phyloP scores from a whole-genome alignment of 495 filamentous ascomycete genomes.

The Penicillium atrosanguineum region DNA sequence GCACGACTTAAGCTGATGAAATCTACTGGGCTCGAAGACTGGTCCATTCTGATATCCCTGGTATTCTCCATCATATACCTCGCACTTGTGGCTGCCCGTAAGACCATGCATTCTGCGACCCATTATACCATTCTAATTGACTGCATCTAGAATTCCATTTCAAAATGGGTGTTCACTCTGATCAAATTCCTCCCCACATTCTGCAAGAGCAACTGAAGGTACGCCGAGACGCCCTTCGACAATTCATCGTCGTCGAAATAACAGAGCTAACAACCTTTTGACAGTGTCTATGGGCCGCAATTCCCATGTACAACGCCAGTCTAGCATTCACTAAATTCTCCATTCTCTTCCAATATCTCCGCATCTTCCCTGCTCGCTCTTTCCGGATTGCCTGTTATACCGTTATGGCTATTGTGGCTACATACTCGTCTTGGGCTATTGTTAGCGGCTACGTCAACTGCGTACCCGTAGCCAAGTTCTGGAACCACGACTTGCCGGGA shows the following conservation, averaged over 20 bases:
- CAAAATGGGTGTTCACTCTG: slow-evolving; percentile 29
- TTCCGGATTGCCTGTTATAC: slow-evolving; percentile 34
- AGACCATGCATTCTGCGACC: slow-evolving; percentile 3
- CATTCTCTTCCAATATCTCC: slow-evolving; percentile 49
- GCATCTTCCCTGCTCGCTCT: slow-evolving; percentile 40
- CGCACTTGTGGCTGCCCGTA: slow-evolving; percentile 33
- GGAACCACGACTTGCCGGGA: slow-evolving; percentile 48
- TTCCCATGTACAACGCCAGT: slow-evolving; percentile 44
- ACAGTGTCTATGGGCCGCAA: slow-evolving; percentile 38
- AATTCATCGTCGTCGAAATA: neutral
- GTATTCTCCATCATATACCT: slow-evolving; percentile 34
- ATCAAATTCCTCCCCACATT: slow-evolving; percentile 13
- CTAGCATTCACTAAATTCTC: slow-evolving; percentile 44
- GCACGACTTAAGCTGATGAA: slow-evolving; percentile 37
- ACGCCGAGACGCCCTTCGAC: neutral
- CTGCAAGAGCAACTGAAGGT: slow-evolving; percentile 35
- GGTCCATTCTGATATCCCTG: slow-evolving; percentile 31
- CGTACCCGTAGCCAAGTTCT: slow-evolving; percentile 50
- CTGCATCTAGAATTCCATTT: slow-evolving; percentile 27
- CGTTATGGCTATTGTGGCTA: slow-evolving; percentile 33
- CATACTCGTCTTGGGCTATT: slow-evolving; percentile 38
- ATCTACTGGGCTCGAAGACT: slow-evolving; percentile 37
- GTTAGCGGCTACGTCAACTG: slow-evolving; percentile 51
- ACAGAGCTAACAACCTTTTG: neutral
- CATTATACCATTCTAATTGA: neutral